Evolutionary conservation across 1,284 basidiomycete genomes (phyloP).

Genomic region (Heliocybe sulcata): DNA sequence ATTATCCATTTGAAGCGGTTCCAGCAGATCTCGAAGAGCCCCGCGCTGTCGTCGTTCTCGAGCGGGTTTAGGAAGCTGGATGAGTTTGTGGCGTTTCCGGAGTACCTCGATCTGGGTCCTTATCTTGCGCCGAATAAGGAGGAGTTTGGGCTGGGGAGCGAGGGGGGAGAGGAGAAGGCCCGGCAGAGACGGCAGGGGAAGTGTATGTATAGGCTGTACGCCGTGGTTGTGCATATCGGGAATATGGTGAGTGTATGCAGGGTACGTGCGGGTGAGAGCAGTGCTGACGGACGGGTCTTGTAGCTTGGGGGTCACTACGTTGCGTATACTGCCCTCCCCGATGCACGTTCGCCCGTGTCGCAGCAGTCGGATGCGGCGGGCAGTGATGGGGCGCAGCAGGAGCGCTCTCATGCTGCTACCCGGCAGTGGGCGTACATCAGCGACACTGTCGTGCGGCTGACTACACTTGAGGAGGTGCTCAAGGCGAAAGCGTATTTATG

Average conservation of each 20-base stretch:
- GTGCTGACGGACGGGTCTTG: not conserved
- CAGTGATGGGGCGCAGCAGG: not conserved
- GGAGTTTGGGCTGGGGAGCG: conserved; percentile 48
- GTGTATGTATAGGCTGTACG: conserved; percentile 71
- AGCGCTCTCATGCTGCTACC: conserved; percentile 7
- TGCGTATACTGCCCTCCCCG: conserved; percentile 60
- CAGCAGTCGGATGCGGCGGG: not conserved
- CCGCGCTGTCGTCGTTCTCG: conserved; percentile 44
- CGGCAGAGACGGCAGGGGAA: conserved; percentile 27
- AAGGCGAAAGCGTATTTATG: conserved; percentile 88
- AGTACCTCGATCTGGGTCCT: conserved; percentile 76
- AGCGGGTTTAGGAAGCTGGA: conserved; percentile 81
- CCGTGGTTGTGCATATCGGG: conserved; percentile 88
- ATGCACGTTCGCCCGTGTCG: not conserved
- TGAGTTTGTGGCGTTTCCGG: conserved; percentile 84
- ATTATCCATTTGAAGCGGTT: conserved; percentile 93
- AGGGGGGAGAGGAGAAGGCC: conserved; percentile 22
- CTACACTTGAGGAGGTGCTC: conserved; percentile 82
- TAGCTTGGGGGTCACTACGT: conserved; percentile 83
- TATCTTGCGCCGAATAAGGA: conserved; percentile 81
- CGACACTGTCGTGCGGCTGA: conserved; percentile 74
- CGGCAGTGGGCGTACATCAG: conserved; percentile 90
- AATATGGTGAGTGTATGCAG: conserved; percentile 59
- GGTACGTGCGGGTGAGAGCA: not conserved
- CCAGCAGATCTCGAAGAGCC: conserved; percentile 58